Conservation (phyloP, 2,329 filamentous ascomycete genomes). For the Paracorniculantispora psalliotae region DNA sequence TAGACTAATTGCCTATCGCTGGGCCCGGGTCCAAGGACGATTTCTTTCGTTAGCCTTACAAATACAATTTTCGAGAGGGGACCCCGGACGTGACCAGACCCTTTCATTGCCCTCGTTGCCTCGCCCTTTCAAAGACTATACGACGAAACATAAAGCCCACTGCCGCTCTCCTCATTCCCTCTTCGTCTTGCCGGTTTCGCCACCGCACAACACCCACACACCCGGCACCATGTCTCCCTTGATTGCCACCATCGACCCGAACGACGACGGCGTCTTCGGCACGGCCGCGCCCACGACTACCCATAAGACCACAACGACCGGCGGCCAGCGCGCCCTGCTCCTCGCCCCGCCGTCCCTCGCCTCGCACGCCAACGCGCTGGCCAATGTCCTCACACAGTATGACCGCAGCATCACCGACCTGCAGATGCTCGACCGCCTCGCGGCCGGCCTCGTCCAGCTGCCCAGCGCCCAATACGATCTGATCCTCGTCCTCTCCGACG, state of each 20-base stretch:
- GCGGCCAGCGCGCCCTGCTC: slow-evolving; percentile 62
- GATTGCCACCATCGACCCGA: slow-evolving; percentile 50
- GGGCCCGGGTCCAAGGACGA: neutral
- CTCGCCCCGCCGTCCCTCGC: slow-evolving; percentile 88
- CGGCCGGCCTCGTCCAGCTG: slow-evolving; percentile 73
- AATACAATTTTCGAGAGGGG: slow-evolving; percentile 10
- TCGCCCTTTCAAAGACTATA: neutral
- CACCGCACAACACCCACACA: neutral
- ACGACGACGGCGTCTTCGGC: slow-evolving; percentile 44
- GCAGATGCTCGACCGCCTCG: slow-evolving; percentile 95
- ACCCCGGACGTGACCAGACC: slow-evolving; percentile 1
- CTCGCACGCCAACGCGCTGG: slow-evolving; percentile 74
- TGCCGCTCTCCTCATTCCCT: neutral
- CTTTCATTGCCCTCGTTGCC: neutral
- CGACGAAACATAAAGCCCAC: neutral
- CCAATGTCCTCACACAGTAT: slow-evolving; percentile 64
- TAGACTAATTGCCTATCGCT: neutral
- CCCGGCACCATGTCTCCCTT: slow-evolving; percentile 44
- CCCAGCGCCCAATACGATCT: slow-evolving; percentile 75
- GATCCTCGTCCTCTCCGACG: slow-evolving; percentile 77
- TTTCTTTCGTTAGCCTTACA: slow-evolving; percentile 13
- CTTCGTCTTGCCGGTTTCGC: neutral
- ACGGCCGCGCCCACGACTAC: neutral
- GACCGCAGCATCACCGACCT: slow-evolving; percentile 77
- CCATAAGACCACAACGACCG: slow-evolving; percentile 7